Percentiles rank a stretch among this genome's conserved stretches.
Conservation (phyloP, 2,329 filamentous ascomycete genomes). For the Dendrostoma leiphaemia region DNA sequence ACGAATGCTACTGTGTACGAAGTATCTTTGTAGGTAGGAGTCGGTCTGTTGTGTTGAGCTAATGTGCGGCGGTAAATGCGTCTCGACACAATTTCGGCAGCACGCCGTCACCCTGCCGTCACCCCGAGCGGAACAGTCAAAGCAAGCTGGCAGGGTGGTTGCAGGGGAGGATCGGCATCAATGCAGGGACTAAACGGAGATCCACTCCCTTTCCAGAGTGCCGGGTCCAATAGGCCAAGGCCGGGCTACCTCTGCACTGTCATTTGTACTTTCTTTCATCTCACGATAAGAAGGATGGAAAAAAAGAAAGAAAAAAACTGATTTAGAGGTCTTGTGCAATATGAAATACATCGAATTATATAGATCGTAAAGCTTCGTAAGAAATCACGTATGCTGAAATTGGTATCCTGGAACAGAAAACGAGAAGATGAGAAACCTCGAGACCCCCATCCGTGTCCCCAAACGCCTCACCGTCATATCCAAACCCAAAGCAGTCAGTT, state of each 20-base stretch:
- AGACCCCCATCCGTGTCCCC: background rate
- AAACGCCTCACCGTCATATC: conserved; percentile 5
- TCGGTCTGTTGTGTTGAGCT: no score
- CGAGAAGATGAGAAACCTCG: background rate
- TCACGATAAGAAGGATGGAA: no score
- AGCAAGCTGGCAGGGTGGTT: background rate
- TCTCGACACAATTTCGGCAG: background rate
- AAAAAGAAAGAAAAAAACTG: no score
- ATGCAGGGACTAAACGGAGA: background rate
- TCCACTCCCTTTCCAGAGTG: background rate
- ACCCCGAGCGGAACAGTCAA: background rate
- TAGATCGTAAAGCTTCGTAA: background rate
- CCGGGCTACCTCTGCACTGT: background rate
- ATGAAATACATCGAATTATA: background rate
- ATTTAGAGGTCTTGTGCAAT: no score
- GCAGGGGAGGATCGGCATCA: background rate
- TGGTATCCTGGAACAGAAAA: conserved; percentile 18
- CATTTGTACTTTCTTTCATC: no score
- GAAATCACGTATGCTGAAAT: conserved; percentile 14
- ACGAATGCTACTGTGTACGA: no score
- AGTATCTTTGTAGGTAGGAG: no score
- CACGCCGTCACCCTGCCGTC: background rate
- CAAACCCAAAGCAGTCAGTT: background rate
- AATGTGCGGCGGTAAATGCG: background rate
- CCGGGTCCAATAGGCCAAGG: background rate